A percentile compares a stretch with the other conserved stretches of the same genome.
phyloP scores from a whole-genome alignment of 2,329 filamentous ascomycete genomes.

The Alternaria sp. region DNA sequence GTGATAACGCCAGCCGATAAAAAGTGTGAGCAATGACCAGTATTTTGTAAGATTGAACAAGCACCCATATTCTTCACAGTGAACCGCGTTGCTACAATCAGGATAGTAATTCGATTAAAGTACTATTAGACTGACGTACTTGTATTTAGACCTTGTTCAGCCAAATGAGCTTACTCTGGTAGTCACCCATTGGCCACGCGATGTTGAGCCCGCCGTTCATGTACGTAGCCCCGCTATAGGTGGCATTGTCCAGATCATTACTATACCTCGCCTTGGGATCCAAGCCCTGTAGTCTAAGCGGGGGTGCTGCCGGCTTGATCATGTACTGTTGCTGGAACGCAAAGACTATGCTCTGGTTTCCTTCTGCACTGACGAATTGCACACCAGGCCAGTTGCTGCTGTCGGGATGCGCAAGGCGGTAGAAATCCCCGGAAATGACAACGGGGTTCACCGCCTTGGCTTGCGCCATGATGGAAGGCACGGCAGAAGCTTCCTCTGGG shows the following conservation, averaged over 20 bases:
- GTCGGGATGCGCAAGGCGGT: conserved; percentile 64
- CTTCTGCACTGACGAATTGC: conserved; percentile 63
- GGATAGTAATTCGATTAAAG: background rate
- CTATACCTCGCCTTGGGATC: conserved; percentile 61
- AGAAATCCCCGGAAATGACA: conserved; percentile 64
- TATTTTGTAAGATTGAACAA: background rate
- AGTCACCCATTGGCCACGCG: conserved; percentile 57
- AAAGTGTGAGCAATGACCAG: background rate
- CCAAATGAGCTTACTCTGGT: conserved; percentile 64
- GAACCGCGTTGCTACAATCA: background rate
- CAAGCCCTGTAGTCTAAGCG: conserved; percentile 63
- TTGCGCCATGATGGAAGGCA: conserved; percentile 62
- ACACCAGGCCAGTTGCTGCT: conserved; percentile 68
- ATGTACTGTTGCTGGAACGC: conserved; percentile 64
- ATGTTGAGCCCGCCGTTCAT: conserved; percentile 68
- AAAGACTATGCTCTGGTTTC: conserved; percentile 60
- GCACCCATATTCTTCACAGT: background rate
- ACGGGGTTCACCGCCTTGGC: conserved; percentile 66
- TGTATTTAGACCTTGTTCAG: conserved; percentile 51
- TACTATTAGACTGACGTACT: background rate
- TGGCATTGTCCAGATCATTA: conserved; percentile 58
- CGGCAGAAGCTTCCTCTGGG: conserved; percentile 58
- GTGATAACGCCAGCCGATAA: background rate
- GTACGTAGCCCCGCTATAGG: conserved; percentile 64
- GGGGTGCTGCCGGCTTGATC: conserved; percentile 61